Evolutionary conservation across 257 asterid species (phyloP), one percentile per base, ranked within the genome.

Genomic region (Echium plantagineum): DNA sequence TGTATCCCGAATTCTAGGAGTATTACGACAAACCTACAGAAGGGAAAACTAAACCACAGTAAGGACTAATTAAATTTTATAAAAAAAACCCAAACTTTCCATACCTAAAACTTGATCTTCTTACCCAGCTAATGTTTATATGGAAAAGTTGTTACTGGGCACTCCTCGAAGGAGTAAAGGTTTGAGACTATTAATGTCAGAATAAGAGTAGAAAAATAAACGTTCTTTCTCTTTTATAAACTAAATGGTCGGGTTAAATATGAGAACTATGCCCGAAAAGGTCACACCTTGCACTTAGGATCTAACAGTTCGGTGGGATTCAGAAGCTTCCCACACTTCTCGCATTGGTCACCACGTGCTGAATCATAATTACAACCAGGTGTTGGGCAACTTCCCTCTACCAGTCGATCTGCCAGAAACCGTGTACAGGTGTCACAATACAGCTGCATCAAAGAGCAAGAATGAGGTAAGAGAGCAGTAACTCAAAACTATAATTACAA

Each of bases 301-400:
- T 87, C 80, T 66, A 81, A 30, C 18, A 90, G 78, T 71, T 90
- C 97, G n/a, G 94, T 83, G 66, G 97, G 96, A 75, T 90, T 84
- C 62, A 90, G 74, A 63, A 90, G 90, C 78, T 90, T 84, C 69
- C 85, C 84, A 54, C 97, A 90, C 63, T 78, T 84, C 65, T 86
- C 97, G 63, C 97, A 90, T 73, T 90, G 97, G 77, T 90, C 97
- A 31, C 97, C 97, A 63, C 97, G 82, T 18, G 97, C 97, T 60
- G 97, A 83, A 67, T 79, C 94, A 65, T 86, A 84, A 70, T 75
- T 74, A 75, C 96, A 90, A 65, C 82, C 89, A 19, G 85, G 87
- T 12, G 88, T 80, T 4, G 97, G 95, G 67, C 97, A 90, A 63
- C 9, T 68, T 57, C 97, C 97, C 81, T 90, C 96, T 65, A 85